Evolutionary conservation across 1,139 yeast genomes (phyloP), one percentile per base, ranked within the genome.

Genomic region (Groenewaldozyma auringiensis): DNA sequence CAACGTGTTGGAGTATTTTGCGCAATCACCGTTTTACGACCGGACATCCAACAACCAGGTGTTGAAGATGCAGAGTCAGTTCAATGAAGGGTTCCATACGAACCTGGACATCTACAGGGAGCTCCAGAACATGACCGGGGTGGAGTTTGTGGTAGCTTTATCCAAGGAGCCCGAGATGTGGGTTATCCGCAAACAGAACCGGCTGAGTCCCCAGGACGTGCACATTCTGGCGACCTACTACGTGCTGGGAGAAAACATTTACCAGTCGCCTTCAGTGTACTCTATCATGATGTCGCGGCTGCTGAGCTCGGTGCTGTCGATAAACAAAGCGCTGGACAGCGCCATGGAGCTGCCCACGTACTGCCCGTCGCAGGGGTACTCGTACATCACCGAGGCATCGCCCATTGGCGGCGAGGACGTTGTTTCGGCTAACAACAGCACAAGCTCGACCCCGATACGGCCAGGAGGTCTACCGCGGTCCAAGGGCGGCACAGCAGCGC

Each of bases 11-110:
- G 98, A 92, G 52, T 92, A 92, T 65, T 88, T 94, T 62, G 72
- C 96, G 3, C 85, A 86, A 54, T 85, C 95, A 3, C 98, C 99
- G 2, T 94, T 92, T 65, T 92, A 84, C 62, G 97, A 92, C 62
- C 76, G 96, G 54, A 80, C 95, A 1, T 84, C 96, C 42, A 92
- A 88, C 64, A 92, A 92, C 65, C 97, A 89, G 64, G 94, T 87
- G 32, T 75, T 94, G 37, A 85, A 85, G 66, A 92, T 92, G 98
- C 99, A 92, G 65, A 77, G 83, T 50, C 97, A 89, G 63, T 88
- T 82, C 72, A 84, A 81, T 56, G 84, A 80, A 46, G 71, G 75
- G 58, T 65, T 79, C 47, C 77, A 59, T 42, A 55, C 55, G 27
- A 51, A 62, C 14, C 54, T 50, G 13, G 66, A 66, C 47, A 58